phyloP scores from a whole-genome alignment of 805 yeast genomes.

The Candida methanosorbosa region DNA sequence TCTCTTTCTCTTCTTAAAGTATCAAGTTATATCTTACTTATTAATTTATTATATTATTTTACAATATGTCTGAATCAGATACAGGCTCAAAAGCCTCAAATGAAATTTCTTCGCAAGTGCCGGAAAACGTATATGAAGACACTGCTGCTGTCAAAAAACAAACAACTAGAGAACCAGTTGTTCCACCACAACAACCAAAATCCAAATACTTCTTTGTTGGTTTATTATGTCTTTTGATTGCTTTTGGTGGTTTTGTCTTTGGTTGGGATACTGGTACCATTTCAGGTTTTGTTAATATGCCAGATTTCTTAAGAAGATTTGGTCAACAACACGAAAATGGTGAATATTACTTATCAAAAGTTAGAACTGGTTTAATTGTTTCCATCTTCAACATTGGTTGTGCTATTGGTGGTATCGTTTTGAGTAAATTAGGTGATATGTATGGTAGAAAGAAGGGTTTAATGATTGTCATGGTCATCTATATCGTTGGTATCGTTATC shows the following conservation, averaged over 20 bases:
- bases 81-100: slow-evolving; percentile 17
- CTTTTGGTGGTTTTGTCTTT: slow-evolving; percentile 71
- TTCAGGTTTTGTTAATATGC: slow-evolving; percentile 62
- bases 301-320: slow-evolving; percentile 42
- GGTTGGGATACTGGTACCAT: slow-evolving; percentile 79
- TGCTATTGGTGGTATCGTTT: slow-evolving; percentile 60
- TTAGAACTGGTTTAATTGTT: slow-evolving; percentile 55
- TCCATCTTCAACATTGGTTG: slow-evolving; percentile 67
- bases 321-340: slow-evolving; percentile 37
- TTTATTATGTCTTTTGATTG: slow-evolving; percentile 42
- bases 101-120: slow-evolving; percentile 5
- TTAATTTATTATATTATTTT: not conserved
- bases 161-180: slow-evolving; percentile 8
- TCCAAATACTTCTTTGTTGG: slow-evolving; percentile 19
- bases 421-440: slow-evolving; percentile 49
- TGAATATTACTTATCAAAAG: slow-evolving; percentile 34
- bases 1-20: not conserved
- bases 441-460: slow-evolving; percentile 55
- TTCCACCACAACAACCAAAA: slow-evolving; percentile 14
- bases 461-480: slow-evolving; percentile 43
- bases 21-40: not conserved
- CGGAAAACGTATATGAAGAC: slow-evolving; percentile 16
- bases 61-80: not conserved
- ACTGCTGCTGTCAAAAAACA: slow-evolving; percentile 4
- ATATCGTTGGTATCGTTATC: slow-evolving; percentile 51